Conservation (phyloP, 257 asterid species). For the Solanum infundibuliforme region DNA sequence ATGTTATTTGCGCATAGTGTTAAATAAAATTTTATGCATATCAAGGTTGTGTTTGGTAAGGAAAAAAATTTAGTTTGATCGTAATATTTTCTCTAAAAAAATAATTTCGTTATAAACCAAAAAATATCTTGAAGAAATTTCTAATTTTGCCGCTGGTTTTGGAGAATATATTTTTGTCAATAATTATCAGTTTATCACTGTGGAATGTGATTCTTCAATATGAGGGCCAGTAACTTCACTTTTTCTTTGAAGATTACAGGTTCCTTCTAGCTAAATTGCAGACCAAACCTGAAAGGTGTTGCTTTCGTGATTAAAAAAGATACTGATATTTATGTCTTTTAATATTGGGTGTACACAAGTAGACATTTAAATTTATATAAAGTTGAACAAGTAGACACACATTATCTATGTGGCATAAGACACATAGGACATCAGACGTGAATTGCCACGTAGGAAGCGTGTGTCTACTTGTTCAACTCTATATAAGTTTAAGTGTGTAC, state of each 20-base stretch:
- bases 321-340: no score
- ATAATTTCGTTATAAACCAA: no score
- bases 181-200: not conserved
- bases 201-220: not conserved
- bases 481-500: no score
- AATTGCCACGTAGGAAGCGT: no score
- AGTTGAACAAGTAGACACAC: no score
- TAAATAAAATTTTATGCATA: not conserved
- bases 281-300: not conserved
- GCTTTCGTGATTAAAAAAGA: not conserved
- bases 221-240: not conserved
- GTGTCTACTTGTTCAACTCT: no score
- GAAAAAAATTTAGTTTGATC: not conserved
- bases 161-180: not conserved
- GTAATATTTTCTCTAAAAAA: not conserved
- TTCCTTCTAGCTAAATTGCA: not conserved
- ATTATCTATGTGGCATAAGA: no score
- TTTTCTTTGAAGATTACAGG: not conserved
- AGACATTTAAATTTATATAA: no score
- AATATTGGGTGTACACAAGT: no score
- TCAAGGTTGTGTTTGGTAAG: not conserved
- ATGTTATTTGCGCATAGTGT: not conserved
- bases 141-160: not conserved
- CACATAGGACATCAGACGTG: no score
- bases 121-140: no score